These are phyloP conservation scores for Parmelia sp. DNA, from an alignment of 495 filamentous ascomycete genomes.

Conservation along the genomic window DNA sequence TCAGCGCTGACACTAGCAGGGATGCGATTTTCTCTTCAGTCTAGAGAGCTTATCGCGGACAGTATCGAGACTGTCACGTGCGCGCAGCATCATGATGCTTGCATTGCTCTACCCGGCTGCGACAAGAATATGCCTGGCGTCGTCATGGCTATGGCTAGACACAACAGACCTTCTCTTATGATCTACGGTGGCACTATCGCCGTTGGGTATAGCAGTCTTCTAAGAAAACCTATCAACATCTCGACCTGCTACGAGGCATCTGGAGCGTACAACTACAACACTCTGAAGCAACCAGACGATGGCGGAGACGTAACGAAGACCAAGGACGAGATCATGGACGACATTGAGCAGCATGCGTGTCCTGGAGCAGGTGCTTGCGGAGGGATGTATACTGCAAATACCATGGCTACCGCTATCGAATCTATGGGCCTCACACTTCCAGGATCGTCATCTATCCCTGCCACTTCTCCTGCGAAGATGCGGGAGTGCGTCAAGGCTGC, in stretches of 20 bases:
- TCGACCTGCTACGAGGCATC: conserved; percentile 84
- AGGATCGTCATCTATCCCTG: conserved; percentile 85
- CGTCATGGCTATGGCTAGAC: conserved; percentile 77
- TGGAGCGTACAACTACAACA: conserved; percentile 79
- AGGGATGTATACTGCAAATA: conserved; percentile 97
- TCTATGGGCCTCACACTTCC: conserved; percentile 89
- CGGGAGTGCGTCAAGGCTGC: conserved; percentile 86
- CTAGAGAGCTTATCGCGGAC: conserved; percentile 90
- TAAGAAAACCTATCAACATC: conserved; percentile 81
- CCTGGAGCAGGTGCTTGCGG: conserved; percentile 92
- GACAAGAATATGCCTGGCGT: conserved; percentile 98
- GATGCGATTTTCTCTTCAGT: conserved; percentile 96
- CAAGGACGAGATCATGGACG: conserved; percentile 74
- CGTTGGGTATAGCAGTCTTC: conserved; percentile 71
- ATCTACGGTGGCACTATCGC: conserved; percentile 88
- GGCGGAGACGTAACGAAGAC: conserved; percentile 53
- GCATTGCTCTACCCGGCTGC: conserved; percentile 90
- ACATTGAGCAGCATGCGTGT: conserved; percentile 80
- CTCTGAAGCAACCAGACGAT: conserved; percentile 50
- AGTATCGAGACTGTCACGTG: conserved; percentile 89
- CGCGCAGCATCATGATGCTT: conserved; percentile 84
- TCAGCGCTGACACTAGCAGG: conserved; percentile 44
- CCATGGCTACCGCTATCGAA: conserved; percentile 94
- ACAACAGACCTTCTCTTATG: conserved; percentile 83
- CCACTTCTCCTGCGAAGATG: conserved; percentile 80